Conservation (phyloP, 768 basidiomycete species). For the Tubosaeta sp. region DNA sequence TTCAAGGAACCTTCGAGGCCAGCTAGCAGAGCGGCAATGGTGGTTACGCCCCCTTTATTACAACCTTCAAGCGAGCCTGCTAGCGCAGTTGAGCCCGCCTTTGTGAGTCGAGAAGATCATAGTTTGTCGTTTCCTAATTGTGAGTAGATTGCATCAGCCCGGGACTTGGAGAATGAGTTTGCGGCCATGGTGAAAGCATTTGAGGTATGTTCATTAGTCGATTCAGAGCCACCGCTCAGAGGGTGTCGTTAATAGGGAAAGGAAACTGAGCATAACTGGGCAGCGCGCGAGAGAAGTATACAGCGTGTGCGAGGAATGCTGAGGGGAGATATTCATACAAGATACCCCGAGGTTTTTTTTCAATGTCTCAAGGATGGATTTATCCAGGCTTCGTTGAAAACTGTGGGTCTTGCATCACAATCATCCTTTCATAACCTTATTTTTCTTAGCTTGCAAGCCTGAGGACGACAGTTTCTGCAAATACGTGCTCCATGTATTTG, state of each 20-base stretch:
- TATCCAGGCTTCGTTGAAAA: slow-evolving; percentile 79
- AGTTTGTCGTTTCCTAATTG: not conserved
- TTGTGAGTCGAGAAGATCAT: slow-evolving; percentile 44
- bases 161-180: slow-evolving; percentile 87
- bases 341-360: slow-evolving; percentile 73
- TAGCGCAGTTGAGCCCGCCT: slow-evolving; percentile 58
- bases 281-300: slow-evolving; percentile 70
- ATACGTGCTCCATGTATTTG: slow-evolving; percentile 70
- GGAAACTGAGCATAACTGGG: slow-evolving; percentile 97
- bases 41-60: slow-evolving; percentile 39
- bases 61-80: slow-evolving; percentile 39
- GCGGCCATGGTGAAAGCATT: slow-evolving; percentile 73
- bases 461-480: slow-evolving; percentile 83
- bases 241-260: slow-evolving; percentile 59
- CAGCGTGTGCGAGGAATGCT: slow-evolving; percentile 84
- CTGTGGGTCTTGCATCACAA: slow-evolving; percentile 47
- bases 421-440: not conserved
- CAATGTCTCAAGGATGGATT: slow-evolving; percentile 71
- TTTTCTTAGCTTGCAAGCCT: slow-evolving; percentile 70
- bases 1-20: slow-evolving; percentile 51
- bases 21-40: slow-evolving; percentile 53
- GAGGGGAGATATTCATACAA: slow-evolving; percentile 73
- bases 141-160: slow-evolving; percentile 71
- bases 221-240: not conserved
- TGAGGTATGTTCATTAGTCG: slow-evolving; percentile 47